Percentiles rank a stretch among this genome's conserved stretches.
These are phyloP conservation scores for Agapanthus africanus DNA, from an alignment of 106 monocot species.

Conservation along the genomic window DNA sequence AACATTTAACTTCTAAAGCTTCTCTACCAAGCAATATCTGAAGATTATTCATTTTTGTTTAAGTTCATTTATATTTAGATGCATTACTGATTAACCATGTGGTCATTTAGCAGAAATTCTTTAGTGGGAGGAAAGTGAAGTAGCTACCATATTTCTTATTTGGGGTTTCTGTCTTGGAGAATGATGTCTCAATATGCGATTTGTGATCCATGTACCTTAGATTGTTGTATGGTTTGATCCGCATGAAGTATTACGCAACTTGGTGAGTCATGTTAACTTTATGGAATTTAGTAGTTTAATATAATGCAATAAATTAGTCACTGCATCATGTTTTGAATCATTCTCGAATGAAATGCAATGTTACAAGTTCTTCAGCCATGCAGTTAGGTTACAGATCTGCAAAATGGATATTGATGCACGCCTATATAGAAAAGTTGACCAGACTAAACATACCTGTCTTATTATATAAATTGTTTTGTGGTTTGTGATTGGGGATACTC, in stretches of 20 bases:
- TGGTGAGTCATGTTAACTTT: background rate
- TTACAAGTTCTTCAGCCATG: too few species aligned
- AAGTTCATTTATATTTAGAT: too few species aligned
- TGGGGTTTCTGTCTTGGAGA: conserved; percentile 4
- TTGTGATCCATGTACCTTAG: background rate
- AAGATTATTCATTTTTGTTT: background rate
- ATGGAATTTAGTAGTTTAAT: background rate
- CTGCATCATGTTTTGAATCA: too few species aligned
- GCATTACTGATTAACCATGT: too few species aligned
- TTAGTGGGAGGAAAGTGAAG: background rate
- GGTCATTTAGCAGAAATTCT: background rate
- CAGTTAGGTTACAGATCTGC: too few species aligned
- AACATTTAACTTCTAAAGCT: background rate
- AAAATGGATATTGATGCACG: too few species aligned
- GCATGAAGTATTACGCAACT: background rate
- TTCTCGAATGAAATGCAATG: too few species aligned
- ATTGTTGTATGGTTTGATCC: background rate
- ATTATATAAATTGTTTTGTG: too few species aligned
- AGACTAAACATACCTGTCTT: too few species aligned
- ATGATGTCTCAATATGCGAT: conserved; percentile 2
- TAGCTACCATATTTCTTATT: background rate
- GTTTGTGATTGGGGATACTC: too few species aligned
- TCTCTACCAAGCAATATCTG: background rate
- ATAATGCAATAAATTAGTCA: too few species aligned
- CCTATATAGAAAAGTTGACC: too few species aligned